These are phyloP conservation scores for Neurospora crassa DNA, from an alignment of 2,329 filamentous ascomycete genomes.

Conservation along the genomic window DNA sequence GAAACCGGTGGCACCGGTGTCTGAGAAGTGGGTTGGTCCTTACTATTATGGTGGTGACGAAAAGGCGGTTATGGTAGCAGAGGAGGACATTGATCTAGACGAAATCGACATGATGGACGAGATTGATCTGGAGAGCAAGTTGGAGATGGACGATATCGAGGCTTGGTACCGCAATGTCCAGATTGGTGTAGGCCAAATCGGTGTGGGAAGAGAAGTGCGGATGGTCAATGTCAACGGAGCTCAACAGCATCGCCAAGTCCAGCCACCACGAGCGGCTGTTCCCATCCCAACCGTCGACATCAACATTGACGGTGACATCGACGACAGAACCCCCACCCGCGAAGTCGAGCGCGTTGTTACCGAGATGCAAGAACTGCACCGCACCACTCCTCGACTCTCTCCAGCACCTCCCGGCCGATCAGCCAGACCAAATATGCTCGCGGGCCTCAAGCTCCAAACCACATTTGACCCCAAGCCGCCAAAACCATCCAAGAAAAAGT, in stretches of 20 bases:
- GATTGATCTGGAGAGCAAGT: slow-evolving; percentile 6
- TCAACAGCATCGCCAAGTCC: not conserved
- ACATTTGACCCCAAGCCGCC: slow-evolving; percentile 23
- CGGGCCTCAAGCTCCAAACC: slow-evolving; percentile 34
- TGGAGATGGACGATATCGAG: slow-evolving; percentile 17
- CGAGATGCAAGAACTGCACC: slow-evolving; percentile 7
- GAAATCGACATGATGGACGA: slow-evolving; percentile 7
- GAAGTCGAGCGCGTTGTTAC: slow-evolving; percentile 1
- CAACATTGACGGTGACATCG: not conserved
- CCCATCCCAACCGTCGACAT: slow-evolving; percentile 9
- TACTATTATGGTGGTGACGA: not conserved
- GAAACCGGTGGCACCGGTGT: not conserved
- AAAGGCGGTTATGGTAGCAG: slow-evolving; percentile 4
- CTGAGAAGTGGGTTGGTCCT: not conserved
- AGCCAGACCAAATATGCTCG: slow-evolving; percentile 9
- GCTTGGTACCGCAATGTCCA: slow-evolving; percentile 17
- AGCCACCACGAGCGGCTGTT: not conserved
- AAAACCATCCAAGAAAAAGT: slow-evolving; percentile 4
- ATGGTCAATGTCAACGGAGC: not conserved
- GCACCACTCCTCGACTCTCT: slow-evolving; percentile 18
- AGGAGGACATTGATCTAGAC: slow-evolving; percentile 5
- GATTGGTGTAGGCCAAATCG: not conserved
- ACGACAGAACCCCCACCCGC: not conserved
- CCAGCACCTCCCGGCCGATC: slow-evolving; percentile 12
- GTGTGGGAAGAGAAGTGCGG: not conserved